Evolutionary conservation across 1,139 yeast genomes (phyloP), one percentile per base, ranked within the genome.

Genomic region (Pichia inconspicua): DNA sequence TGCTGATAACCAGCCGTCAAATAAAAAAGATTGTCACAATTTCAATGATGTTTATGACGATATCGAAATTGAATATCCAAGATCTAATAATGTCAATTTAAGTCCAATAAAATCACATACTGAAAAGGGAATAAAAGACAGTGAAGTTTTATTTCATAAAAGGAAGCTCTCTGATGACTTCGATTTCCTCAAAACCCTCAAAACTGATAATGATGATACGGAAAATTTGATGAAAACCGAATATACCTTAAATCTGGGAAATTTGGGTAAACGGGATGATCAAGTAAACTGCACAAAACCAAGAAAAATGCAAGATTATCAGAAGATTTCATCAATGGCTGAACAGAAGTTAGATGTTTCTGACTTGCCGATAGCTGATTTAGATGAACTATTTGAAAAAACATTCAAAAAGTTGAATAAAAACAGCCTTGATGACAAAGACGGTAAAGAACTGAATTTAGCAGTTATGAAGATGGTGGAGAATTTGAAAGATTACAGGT

Each of bases 401-500:
- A 57, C 63, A 8, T 58, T 55, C 47, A 58, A 57, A 46, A 50
- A 55, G 12, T 48, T 61, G n/a, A 55, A 53, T 31, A 53, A 48
- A 12, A 46, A 40, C 25, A 52, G 51, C 45, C 31, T 48, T 5
- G 43, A 41, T 15, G 49, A 47, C 35, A 44, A 40, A 9, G 51
- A 50, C 12, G 52, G 50, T 19, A 44, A 48, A 41, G 41, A 47
- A 27, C 25, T 53, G 7, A 51, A 49, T 42, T 12, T 12, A 8
- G 41, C 59, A 51, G 53, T 60, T 28, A 49, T 49, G 34, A 48
- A 54, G n/a, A 45, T 59, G 28, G 50, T 57, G 8, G 52, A 52
- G 28, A 57, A 58, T 32, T 45, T 56, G 41, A 53, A 53, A 30
- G 48, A 46, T 3, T 38, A 52, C 14, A 54, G 53, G 42, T n/a